phyloP scores from a whole-genome alignment of 2,329 filamentous ascomycete genomes.

The Cyphellophora attinorum region DNA sequence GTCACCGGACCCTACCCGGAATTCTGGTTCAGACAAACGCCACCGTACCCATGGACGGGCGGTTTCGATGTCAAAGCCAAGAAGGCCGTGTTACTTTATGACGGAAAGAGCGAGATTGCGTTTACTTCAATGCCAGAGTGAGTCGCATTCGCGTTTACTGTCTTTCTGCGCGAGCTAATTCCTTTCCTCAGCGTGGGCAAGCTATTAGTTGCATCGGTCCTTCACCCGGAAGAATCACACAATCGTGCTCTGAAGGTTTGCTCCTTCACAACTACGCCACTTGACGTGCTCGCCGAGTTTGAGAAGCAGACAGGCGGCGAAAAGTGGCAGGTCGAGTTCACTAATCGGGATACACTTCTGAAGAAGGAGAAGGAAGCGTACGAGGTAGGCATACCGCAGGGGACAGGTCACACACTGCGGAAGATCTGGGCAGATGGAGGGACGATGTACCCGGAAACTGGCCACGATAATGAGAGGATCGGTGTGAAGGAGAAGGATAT shows the following conservation, averaged over 20 bases:
- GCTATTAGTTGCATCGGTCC: conserved; percentile 51
- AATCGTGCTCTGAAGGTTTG: conserved; percentile 55
- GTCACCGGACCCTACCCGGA: conserved; percentile 63
- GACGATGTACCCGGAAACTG: conserved; percentile 59
- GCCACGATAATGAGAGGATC: conserved; percentile 55
- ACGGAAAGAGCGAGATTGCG: conserved; percentile 50
- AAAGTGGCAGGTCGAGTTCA: conserved; percentile 44
- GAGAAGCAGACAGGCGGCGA: conserved; percentile 50
- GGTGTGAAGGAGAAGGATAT: conserved; percentile 22
- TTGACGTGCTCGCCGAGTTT: conserved; percentile 54
- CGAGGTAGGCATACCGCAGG: conserved; percentile 40
- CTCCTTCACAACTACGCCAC: conserved; percentile 57
- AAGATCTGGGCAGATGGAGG: conserved; percentile 65
- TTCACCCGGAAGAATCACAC: conserved; percentile 41
- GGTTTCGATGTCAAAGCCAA: conserved; percentile 48
- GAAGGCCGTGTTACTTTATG: conserved; percentile 50
- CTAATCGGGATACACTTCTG: conserved; percentile 42
- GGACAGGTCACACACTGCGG: conserved; percentile 50
- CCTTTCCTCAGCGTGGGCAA: conserved; percentile 48
- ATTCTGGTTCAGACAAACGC: conserved; percentile 40
- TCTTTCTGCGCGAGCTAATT: neutral
- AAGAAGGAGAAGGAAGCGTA: conserved; percentile 49
- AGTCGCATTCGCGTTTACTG: conserved; percentile 21
- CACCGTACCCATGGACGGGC: conserved; percentile 26
- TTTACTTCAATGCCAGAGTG: conserved; percentile 64